These are phyloP conservation scores for Dimocarpus longan DNA, from an alignment of 345 rosid species.

Conservation along the genomic window DNA sequence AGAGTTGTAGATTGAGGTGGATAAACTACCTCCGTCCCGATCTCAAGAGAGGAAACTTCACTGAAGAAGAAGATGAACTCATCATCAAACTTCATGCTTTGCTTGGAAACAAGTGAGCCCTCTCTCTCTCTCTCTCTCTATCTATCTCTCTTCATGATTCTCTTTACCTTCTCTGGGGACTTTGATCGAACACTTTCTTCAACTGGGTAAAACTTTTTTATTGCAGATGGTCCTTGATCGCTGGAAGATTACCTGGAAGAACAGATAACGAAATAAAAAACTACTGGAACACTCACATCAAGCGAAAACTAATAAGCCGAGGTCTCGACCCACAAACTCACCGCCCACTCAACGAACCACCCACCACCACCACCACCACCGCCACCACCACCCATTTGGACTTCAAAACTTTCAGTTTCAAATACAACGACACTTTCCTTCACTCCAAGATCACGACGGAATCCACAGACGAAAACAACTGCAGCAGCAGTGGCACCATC, in stretches of 20 bases:
- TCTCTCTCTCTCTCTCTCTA: neutral
- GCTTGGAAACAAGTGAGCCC: slow-evolving; percentile 52
- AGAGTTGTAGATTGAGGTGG: slow-evolving; percentile 56
- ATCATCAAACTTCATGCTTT: slow-evolving; percentile 52
- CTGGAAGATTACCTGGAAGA: slow-evolving; percentile 54
- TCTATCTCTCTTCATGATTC: neutral
- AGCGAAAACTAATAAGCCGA: slow-evolving; percentile 46
- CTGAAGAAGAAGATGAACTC: slow-evolving; percentile 53
- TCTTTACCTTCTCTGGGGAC: neutral
- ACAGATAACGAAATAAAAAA: slow-evolving; percentile 59
- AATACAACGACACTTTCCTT: neutral
- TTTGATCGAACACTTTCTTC: neutral
- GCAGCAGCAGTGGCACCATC: slow-evolving; percentile 54
- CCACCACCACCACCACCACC: neutral
- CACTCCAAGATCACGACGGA: slow-evolving; percentile 27
- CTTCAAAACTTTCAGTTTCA: slow-evolving; percentile 17
- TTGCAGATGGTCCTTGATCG: slow-evolving; percentile 54
- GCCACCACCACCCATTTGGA: slow-evolving; percentile 12
- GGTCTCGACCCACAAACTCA: slow-evolving; percentile 56
- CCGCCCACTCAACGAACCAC: slow-evolving; percentile 42
- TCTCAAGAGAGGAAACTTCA: slow-evolving; percentile 57
- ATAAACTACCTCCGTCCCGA: slow-evolving; percentile 55
- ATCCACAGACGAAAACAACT: slow-evolving; percentile 45
- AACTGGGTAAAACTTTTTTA: too few relatives aligned
- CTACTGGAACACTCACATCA: slow-evolving; percentile 62